Evolutionary conservation across 2,329 filamentous ascomycete species (phyloP).

Genomic region (Alternaria incomplexa): DNA sequence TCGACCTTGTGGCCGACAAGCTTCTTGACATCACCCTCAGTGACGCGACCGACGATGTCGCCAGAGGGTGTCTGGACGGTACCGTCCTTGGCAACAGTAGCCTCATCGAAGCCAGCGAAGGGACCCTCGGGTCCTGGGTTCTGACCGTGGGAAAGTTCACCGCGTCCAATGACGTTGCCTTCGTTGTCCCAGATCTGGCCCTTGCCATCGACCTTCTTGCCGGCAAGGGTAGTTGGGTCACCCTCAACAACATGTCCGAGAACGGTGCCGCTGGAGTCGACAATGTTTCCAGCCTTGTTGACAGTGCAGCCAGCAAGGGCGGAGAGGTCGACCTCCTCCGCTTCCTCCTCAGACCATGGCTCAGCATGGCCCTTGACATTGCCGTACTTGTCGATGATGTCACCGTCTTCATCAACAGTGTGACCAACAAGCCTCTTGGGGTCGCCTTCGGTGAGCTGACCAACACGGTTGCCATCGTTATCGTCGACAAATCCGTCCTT

Average conservation of each 20-base stretch:
- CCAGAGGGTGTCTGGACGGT: slow-evolving; percentile 56
- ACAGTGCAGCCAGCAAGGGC: slow-evolving; percentile 66
- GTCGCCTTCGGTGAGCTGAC: slow-evolving; percentile 73
- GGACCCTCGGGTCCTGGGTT: slow-evolving; percentile 60
- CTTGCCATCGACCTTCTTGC: slow-evolving; percentile 67
- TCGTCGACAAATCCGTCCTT: slow-evolving; percentile 77
- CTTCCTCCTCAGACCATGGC: slow-evolving; percentile 60
- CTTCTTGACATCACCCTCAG: slow-evolving; percentile 59
- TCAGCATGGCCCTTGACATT: slow-evolving; percentile 66
- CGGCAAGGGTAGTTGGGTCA: slow-evolving; percentile 62
- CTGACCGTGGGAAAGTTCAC: slow-evolving; percentile 62
- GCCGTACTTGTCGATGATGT: slow-evolving; percentile 78
- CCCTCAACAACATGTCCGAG: slow-evolving; percentile 65
- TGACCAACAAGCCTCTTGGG: slow-evolving; percentile 75
- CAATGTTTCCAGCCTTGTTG: slow-evolving; percentile 68
- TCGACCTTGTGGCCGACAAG: slow-evolving; percentile 59
- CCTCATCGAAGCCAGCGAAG: slow-evolving; percentile 65
- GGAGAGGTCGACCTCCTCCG: slow-evolving; percentile 61
- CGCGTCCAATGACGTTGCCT: slow-evolving; percentile 66
- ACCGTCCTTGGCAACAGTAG: slow-evolving; percentile 64
- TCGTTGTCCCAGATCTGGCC: slow-evolving; percentile 70
- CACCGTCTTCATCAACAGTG: slow-evolving; percentile 79
- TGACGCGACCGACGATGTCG: slow-evolving; percentile 57
- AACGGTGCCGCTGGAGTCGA: slow-evolving; percentile 64
- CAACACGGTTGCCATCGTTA: slow-evolving; percentile 78